Base-by-base conservation (phyloP, 1,284 basidiomycete genomes). In the Apiotrichum siamense region DNA sequence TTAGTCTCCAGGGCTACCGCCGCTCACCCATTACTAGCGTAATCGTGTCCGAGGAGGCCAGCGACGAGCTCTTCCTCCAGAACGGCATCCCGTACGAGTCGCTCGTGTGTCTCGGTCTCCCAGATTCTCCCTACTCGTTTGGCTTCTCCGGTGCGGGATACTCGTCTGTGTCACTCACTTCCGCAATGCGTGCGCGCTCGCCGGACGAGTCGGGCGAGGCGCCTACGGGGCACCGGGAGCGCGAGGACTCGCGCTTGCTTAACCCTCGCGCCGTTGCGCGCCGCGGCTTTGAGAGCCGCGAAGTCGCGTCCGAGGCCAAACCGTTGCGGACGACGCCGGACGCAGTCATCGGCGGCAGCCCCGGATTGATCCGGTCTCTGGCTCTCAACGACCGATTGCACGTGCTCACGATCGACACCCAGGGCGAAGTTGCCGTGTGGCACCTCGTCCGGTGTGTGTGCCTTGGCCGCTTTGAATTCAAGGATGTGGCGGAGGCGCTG, bases 341-440 rank as follows among this genome's bases (percentile, higher is more conserved):
- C 60, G 80, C 82, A 44, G 73, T 87, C 11, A 86, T 97, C 42
- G 63, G 74, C 3, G 94, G 94, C 7, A 82, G 85, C 40, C 79
- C 83, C 50, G 94, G 96, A 5, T 79, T 97, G 12, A 85, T 96
- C 44, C 80, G 93, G 21, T 86, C 83, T 7, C 76, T 86, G 23
- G 78, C 92, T 54, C 77, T 98, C 41, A 97, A 93, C 70, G 91
- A 97, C 67, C 80, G 92, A 33, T 80, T 93, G 53, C 93, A 97
- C 67, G 91, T 86, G 5, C 75, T 99, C 47, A 91, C 91, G 0
- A 84, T 97, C 35, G 87, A 97, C 69, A 92, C 90, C 0, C 88
- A 88, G 10, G 83, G 72, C 36, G 65, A 86, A 58, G 84, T 98
- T 4, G 86, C 86, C 1, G 81, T 93, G 3, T 98, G 96, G 94